phyloP scores from a whole-genome alignment of 768 basidiomycete species.

The Crepidotus variabilis region DNA sequence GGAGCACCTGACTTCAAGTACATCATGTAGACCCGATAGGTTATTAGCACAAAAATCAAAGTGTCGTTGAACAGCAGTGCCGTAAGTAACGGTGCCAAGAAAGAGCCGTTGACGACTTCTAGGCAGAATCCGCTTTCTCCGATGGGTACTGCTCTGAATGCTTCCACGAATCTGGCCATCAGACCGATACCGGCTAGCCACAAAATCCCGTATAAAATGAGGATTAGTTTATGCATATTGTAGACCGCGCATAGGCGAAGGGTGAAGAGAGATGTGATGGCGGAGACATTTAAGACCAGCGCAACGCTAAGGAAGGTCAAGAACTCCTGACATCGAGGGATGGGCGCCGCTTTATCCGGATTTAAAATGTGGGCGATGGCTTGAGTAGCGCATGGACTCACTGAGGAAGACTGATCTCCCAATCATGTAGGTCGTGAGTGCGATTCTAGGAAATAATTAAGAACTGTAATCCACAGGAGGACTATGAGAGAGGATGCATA shows the following conservation, averaged over 20 bases:
- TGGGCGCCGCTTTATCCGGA: not conserved
- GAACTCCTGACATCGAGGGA: slow-evolving; percentile 15
- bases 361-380: not conserved
- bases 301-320: slow-evolving; percentile 12
- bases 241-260: slow-evolving; percentile 24
- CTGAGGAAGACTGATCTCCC: slow-evolving; percentile 17
- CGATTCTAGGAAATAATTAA: slow-evolving; percentile 1
- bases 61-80: slow-evolving; percentile 24
- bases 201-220: slow-evolving; percentile 20
- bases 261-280: slow-evolving; percentile 23
- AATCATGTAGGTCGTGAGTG: slow-evolving; percentile 12
- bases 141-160: slow-evolving; percentile 19
- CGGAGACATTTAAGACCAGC: slow-evolving; percentile 16
- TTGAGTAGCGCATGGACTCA: not conserved
- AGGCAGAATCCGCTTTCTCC: slow-evolving; percentile 22
- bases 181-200: slow-evolving; percentile 23
- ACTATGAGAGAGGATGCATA: not conserved
- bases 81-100: slow-evolving; percentile 16
- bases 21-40: slow-evolving; percentile 20
- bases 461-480: not conserved
- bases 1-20: slow-evolving; percentile 8
- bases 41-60: slow-evolving; percentile 26
- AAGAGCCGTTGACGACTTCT: slow-evolving; percentile 10
- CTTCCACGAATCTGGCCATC: slow-evolving; percentile 11
- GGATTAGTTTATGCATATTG: slow-evolving; percentile 11